Evolutionary conservation across 2,329 filamentous ascomycete species (phyloP), one percentile per base, ranked within the genome.

Genomic region (Colletotrichum coccodes): DNA sequence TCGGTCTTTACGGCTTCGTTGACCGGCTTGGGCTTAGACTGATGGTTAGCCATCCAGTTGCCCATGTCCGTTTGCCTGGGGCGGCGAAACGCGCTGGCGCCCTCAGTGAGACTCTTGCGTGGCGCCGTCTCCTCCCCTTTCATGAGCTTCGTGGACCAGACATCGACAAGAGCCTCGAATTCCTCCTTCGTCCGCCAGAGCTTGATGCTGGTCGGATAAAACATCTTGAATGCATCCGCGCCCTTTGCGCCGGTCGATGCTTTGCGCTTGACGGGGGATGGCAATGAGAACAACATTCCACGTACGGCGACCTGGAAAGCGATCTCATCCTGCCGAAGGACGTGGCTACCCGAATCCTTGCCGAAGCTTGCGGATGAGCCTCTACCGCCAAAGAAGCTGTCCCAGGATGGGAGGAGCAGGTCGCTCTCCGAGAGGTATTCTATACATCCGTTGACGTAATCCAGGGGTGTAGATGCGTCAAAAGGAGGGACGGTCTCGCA

Each of bases 251-350:
- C 74, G 75, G 82, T 73, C 75, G 78, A 75, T 73, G 83, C 78
- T 85, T 85, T 86, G n/a, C 90, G 87, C 77, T 93, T 95, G 11
- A 99, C 96, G 0, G 95, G 95, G 73, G 89, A 89, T 2, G 96
- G 96, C 2, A 99, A 86, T 11, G 90, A 91, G 77, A 97, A 97
- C 0, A 98, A 81, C 57, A 98, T 81, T 0, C 96, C 96, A 14
- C 95, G 90, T 0, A 97, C 93, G 5, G 94, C 94, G 21, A 95
- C 91, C 72, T 99, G 94, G 72, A 98, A 98, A 28, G 92, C 91
- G 77, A 99, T 95, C 76, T 99, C 96, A 71, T 98, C 94, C 79
- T 98, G 95, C 7, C 95, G 91, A 11, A 98, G 82, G 16, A 91
- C 86, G 70, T 98, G 95, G 60, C 90, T 89, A 23, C 87, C 88